A percentile compares a stretch with the other conserved stretches of the same genome.
Conservation (phyloP, 2,329 filamentous ascomycete species). For the Alternaria sp. region DNA sequence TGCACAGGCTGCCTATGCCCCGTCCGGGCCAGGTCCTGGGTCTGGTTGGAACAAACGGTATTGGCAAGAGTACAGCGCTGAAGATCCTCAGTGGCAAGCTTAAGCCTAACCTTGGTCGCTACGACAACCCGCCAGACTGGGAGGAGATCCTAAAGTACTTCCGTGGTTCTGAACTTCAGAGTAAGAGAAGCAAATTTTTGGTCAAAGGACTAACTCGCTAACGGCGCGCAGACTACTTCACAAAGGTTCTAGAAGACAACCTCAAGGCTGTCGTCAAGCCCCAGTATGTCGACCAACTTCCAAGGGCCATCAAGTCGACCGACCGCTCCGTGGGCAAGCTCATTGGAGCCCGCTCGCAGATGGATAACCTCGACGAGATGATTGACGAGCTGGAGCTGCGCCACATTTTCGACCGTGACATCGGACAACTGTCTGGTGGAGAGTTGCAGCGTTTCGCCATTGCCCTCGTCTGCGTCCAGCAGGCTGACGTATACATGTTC, state of each 20-base stretch:
- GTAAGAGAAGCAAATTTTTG: slow-evolving; percentile 60
- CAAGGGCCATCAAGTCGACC: slow-evolving; percentile 83
- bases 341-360: slow-evolving; percentile 76
- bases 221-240: slow-evolving; percentile 83
- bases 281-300: slow-evolving; percentile 98
- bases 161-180: slow-evolving; percentile 95
- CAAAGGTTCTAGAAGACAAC: slow-evolving; percentile 95
- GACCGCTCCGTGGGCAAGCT: slow-evolving; percentile 82
- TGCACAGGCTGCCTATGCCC: slow-evolving; percentile 95
- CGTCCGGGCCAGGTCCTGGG: slow-evolving; percentile 94
- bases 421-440: slow-evolving; percentile 90
- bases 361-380: slow-evolving; percentile 83
- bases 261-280: slow-evolving; percentile 98
- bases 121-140: slow-evolving; percentile 98
- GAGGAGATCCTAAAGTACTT: slow-evolving; percentile 99
- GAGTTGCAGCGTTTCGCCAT: slow-evolving; percentile 98
- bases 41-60: slow-evolving; percentile 99
- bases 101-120: slow-evolving; percentile 95
- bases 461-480: slow-evolving; percentile 91
- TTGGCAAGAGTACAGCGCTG: slow-evolving; percentile 98
- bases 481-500: slow-evolving; percentile 97
- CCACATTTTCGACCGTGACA: slow-evolving; percentile 91
- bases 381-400: slow-evolving; percentile 84
- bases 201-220: slow-evolving; percentile 16
- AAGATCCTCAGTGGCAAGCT: slow-evolving; percentile 99